These are phyloP conservation scores for Penicillium vulpinum DNA, from an alignment of 2,329 filamentous ascomycete genomes.

Conservation along the genomic window DNA sequence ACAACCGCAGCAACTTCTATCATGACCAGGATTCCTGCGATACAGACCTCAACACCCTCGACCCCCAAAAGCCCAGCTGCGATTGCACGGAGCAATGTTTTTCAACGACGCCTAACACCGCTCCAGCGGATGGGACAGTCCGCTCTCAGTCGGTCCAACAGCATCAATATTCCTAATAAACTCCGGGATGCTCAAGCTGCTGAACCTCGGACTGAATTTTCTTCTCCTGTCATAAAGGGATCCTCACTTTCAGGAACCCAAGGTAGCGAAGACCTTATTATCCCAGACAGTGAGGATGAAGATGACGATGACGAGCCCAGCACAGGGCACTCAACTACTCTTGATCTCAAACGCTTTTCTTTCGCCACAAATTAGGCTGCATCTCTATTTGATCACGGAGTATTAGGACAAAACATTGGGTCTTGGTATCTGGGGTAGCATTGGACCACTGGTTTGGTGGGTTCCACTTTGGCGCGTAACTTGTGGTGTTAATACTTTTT, in stretches of 20 bases:
- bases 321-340: constrained; percentile 7
- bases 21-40: constrained; percentile 14
- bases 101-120: constrained; percentile 36
- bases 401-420: constrained; percentile 11
- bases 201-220: constrained; percentile 6
- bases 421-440: constrained; percentile 11
- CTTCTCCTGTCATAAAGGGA: not conserved
- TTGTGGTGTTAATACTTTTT: not conserved
- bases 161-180: constrained; percentile 30
- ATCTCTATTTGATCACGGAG: constrained; percentile 17
- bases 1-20: constrained; percentile 2
- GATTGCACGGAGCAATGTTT: constrained; percentile 9
- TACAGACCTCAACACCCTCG: constrained; percentile 3
- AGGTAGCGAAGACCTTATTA: constrained; percentile 55
- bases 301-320: constrained; percentile 27
- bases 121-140: constrained; percentile 44
- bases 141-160: constrained; percentile 42
- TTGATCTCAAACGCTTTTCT: constrained; percentile 41
- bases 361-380: constrained; percentile 30
- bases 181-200: constrained; percentile 12
- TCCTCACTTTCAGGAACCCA: constrained; percentile 15
- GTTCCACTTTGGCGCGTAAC: constrained; percentile 14
- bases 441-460: constrained; percentile 4
- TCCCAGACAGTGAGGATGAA: constrained; percentile 53
- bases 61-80: constrained; percentile 15